Conservation (phyloP, 345 rosid genomes). For the Moricandia arvensis region DNA sequence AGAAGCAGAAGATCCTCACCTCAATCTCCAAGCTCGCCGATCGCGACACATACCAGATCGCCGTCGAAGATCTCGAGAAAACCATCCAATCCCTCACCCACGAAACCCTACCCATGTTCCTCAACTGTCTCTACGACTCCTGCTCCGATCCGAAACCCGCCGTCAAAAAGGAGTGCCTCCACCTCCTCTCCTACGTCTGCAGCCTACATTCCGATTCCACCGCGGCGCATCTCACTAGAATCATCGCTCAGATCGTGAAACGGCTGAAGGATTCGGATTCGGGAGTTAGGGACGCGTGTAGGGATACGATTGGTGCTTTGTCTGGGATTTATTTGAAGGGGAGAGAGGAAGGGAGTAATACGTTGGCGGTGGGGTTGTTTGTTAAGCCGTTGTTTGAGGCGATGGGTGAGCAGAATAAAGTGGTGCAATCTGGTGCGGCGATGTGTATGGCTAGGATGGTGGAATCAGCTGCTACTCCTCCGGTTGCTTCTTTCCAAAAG, state of each 20-base stretch:
- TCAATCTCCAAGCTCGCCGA: slow-evolving; percentile 87
- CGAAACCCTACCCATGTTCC: slow-evolving; percentile 80
- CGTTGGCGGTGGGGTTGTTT: slow-evolving; percentile 62
- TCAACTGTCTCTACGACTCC: slow-evolving; percentile 85
- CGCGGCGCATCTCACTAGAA: slow-evolving; percentile 64
- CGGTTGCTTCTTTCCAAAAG: slow-evolving; percentile 68
- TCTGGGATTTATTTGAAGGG: slow-evolving; percentile 70
- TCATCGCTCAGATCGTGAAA: slow-evolving; percentile 68
- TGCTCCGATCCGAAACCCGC: slow-evolving; percentile 82
- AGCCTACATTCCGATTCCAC: slow-evolving; percentile 63
- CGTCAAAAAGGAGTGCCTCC: slow-evolving; percentile 81
- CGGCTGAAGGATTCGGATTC: slow-evolving; percentile 87
- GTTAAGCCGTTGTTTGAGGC: slow-evolving; percentile 91
- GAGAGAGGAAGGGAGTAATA: slow-evolving; percentile 36
- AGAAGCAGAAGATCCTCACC: slow-evolving; percentile 83
- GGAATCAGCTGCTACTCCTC: slow-evolving; percentile 65
- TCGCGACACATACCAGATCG: slow-evolving; percentile 95
- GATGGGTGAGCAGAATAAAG: slow-evolving; percentile 96
- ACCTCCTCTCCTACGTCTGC: slow-evolving; percentile 63
- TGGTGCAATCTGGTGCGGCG: slow-evolving; percentile 88
- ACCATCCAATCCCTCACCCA: slow-evolving; percentile 62
- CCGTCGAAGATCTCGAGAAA: slow-evolving; percentile 84
- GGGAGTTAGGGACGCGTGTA: slow-evolving; percentile 87
- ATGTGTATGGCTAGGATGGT: slow-evolving; percentile 90
- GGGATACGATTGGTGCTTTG: slow-evolving; percentile 76